Evolutionary conservation across 352 stramenopile genomes (phyloP).

Genomic region (Phytophthora macrochlamydospora): DNA sequence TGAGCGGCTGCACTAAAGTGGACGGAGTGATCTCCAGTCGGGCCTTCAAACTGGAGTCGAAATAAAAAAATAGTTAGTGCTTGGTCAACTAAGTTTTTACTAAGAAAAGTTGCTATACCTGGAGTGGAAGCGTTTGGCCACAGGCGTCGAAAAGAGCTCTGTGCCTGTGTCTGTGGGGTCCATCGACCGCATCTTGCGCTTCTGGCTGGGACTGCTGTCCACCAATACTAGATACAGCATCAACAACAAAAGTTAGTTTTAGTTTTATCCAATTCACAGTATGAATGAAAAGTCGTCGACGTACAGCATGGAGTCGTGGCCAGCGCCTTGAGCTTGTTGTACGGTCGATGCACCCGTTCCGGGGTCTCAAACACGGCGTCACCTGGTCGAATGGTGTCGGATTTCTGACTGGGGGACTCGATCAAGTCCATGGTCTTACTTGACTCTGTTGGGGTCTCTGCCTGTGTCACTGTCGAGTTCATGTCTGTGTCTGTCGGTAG

Average conservation of each 20-base stretch:
- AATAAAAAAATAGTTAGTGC: neutral
- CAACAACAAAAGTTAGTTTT: constrained; percentile 4
- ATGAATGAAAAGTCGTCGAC: constrained; percentile 1
- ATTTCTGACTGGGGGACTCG: neutral
- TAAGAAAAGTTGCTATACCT: constrained; percentile 21
- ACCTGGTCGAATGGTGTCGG: constrained; percentile 16
- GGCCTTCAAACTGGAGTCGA: constrained; percentile 6
- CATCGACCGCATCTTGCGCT: constrained; percentile 68
- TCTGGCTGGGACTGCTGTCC: constrained; percentile 69
- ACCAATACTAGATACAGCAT: constrained; percentile 29
- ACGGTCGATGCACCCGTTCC: constrained; percentile 41
- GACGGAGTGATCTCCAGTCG: constrained; percentile 46
- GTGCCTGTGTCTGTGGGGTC: constrained; percentile 40
- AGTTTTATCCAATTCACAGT: no score
- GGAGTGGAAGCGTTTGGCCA: constrained; percentile 58
- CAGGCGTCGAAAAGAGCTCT: constrained; percentile 34
- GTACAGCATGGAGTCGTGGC: constrained; percentile 32
- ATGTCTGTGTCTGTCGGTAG: neutral
- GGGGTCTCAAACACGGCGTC: constrained; percentile 44
- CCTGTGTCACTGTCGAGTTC: constrained; percentile 3
- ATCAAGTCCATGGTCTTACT: neutral
- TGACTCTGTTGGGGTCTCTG: constrained; percentile 7
- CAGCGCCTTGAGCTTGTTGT: constrained; percentile 20
- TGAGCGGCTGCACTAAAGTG: constrained; percentile 60
- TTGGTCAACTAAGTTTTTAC: neutral